Conservation (phyloP, 2,329 filamentous ascomycete genomes). For the Torrubiellomyces zombiae region DNA sequence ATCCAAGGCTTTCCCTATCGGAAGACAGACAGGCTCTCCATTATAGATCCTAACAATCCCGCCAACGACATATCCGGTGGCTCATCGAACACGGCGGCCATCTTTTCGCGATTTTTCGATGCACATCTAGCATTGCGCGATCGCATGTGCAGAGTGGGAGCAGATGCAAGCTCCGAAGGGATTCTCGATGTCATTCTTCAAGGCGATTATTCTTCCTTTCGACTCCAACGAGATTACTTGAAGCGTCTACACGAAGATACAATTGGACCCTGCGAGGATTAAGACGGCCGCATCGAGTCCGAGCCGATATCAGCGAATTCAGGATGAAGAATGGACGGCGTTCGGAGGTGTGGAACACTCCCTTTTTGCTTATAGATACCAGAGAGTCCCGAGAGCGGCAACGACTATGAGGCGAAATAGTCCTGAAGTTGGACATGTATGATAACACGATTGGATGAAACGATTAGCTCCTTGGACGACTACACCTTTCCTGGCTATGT, state of each 20-base stretch:
- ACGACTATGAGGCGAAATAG: too few species aligned
- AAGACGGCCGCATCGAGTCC: too few species aligned
- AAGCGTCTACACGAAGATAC: conserved; percentile 29
- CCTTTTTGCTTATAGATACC: too few species aligned
- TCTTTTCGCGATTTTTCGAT: conserved; percentile 52
- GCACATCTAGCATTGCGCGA: conserved; percentile 41
- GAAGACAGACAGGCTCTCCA: conserved; percentile 55
- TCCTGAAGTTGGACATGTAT: conserved; percentile 4
- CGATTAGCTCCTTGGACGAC: too few species aligned
- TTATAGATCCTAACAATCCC: conserved; percentile 78
- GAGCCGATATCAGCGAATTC: too few species aligned
- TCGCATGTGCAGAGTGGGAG: conserved; percentile 36
- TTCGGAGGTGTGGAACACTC: too few species aligned
- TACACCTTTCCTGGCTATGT: too few species aligned
- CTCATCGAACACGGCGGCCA: conserved; percentile 50
- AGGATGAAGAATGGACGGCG: too few species aligned
- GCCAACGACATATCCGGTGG: conserved; percentile 84
- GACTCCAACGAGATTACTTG: conserved; percentile 49
- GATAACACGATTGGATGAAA: conserved; percentile 5
- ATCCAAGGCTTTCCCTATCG: conserved; percentile 34
- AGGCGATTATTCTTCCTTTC: conserved; percentile 65
- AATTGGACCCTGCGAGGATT: conserved; percentile 17
- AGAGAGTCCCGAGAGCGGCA: too few species aligned
- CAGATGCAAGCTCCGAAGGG: conserved; percentile 11
- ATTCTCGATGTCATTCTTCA: conserved; percentile 58